Evolutionary conservation across 257 asterid genomes (phyloP), one percentile per base, ranked within the genome.

Genomic region (Primulina tabacum): DNA sequence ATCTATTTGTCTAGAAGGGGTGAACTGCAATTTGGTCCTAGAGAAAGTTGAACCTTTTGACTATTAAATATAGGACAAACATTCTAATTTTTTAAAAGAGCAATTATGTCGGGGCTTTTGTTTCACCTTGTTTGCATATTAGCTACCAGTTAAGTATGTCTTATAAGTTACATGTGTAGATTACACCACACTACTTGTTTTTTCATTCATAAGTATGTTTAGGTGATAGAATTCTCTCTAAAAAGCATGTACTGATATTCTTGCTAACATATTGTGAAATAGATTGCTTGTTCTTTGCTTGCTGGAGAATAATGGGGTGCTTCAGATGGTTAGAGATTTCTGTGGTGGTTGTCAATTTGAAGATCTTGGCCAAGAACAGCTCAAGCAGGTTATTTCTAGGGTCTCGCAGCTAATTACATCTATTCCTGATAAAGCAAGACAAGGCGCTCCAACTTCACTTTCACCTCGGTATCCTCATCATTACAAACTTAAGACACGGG

Each of bases 381-480:
- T 79, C 56, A 83, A 76, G 88, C 86, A 81, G 79, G 77, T 75
- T 67, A 77, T 82, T 68, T 85, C 90, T 14, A 68, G 69, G 81
- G 80, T 74, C 66, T 84, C 90, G 66, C 97, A 87, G 81, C 87
- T 91, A 73, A 78, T 94, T 78, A 81, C 95, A 52, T 91, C 97
- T 68, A 85, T 91, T 82, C 97, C 99, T 60, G 97, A 94, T 84
- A 94, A 94, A 85, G 88, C 95, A 75, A 85, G 90, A 72, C 82
- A 76, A n/a, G 86, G 85, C 66, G 84, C 89, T 67, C 87, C 93
- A 12, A 29, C 85, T 77, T 84, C 87, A 65, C 86, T 94, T 71
- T 85, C 96, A 32, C 79, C 97, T 61, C 90, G 82, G 99, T 90
- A 93, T 89, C 95, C 94, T 83, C 67, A 35, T 65, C 68, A 58